Percentiles rank a stretch among this genome's conserved stretches.
Conservation (phyloP, 768 basidiomycete genomes). For the Boletus subparvulus region DNA sequence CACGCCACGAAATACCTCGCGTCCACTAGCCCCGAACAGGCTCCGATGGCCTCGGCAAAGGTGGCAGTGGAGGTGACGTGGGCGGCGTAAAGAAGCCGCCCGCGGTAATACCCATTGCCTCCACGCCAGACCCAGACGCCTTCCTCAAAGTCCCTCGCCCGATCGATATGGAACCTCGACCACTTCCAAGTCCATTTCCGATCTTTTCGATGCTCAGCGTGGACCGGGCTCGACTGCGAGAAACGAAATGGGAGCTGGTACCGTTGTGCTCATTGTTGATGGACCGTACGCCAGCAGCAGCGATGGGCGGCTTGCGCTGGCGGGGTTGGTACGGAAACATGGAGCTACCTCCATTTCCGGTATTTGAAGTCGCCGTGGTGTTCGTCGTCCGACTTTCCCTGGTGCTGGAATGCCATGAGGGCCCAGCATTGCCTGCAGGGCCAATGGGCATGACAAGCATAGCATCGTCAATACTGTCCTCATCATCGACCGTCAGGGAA, state of each 20-base stretch:
- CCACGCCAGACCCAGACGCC: constrained; percentile 68
- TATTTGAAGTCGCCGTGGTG: constrained; percentile 27
- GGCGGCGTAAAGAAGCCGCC: constrained; percentile 75
- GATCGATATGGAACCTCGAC: constrained; percentile 62
- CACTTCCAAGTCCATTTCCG: constrained; percentile 31
- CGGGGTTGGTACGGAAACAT: constrained; percentile 39
- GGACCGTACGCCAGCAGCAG: constrained; percentile 31
- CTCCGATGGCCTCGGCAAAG: constrained; percentile 4
- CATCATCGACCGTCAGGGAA: constrained; percentile 47
- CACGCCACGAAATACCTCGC: not conserved
- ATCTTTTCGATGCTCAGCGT: constrained; percentile 62
- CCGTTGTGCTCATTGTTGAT: constrained; percentile 34
- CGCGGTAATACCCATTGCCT: constrained; percentile 73
- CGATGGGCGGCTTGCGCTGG: constrained; percentile 36
- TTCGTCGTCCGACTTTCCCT: constrained; percentile 15
- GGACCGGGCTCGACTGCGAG: constrained; percentile 50
- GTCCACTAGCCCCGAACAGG: constrained; percentile 1
- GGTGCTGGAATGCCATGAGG: constrained; percentile 4
- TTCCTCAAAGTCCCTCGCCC: constrained; percentile 63
- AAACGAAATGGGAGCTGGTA: constrained; percentile 27
- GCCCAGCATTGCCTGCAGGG: constrained; percentile 29
- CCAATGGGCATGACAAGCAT: constrained; percentile 75
- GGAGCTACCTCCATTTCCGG: constrained; percentile 7
- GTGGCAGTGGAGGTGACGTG: constrained; percentile 29
- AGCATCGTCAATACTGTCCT: constrained; percentile 74